Percentiles rank a stretch among this genome's conserved stretches.
These are phyloP conservation scores for Plasmodiophora brassicae DNA, from an alignment of 208 protist genomes.

Conservation along the genomic window DNA sequence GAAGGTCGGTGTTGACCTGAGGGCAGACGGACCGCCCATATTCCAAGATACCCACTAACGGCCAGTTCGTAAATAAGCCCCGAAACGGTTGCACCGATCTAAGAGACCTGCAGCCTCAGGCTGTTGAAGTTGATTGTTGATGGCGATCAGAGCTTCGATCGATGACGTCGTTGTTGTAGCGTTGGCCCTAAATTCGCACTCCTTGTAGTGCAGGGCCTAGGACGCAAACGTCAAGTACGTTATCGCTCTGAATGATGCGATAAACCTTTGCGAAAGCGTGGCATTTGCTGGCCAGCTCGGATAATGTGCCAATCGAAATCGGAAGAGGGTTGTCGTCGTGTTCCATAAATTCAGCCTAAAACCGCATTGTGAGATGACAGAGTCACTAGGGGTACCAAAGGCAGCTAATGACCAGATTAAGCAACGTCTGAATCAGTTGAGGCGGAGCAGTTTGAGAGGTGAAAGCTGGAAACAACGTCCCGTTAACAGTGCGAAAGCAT, in stretches of 20 bases:
- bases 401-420: conserved; percentile 71
- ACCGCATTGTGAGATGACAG: no score
- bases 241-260: no score
- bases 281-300: conserved; percentile 81
- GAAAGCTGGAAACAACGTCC: conserved; percentile 11
- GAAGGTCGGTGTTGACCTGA: background rate
- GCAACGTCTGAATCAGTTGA: conserved; percentile 77
- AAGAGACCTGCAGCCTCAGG: conserved; percentile 89
- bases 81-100: background rate
- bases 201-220: conserved; percentile 89
- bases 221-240: no score
- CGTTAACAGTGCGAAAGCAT: background rate
- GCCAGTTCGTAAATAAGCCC: background rate
- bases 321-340: conserved; percentile 70
- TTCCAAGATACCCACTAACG: conserved; percentile 25
- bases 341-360: conserved; percentile 88
- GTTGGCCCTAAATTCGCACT: conserved; percentile 63
- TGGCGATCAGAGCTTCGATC: conserved; percentile 82
- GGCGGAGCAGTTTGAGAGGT: conserved; percentile 34
- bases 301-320: conserved; percentile 72
- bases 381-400: background rate
- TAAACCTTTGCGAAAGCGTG: conserved; percentile 64
- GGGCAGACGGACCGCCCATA: background rate
- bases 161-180: conserved; percentile 24
- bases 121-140: conserved; percentile 95